Evolutionary conservation across 2,329 filamentous ascomycete species (phyloP), one percentile per base, ranked within the genome.

Genomic region (Claviceps humidiphila): DNA sequence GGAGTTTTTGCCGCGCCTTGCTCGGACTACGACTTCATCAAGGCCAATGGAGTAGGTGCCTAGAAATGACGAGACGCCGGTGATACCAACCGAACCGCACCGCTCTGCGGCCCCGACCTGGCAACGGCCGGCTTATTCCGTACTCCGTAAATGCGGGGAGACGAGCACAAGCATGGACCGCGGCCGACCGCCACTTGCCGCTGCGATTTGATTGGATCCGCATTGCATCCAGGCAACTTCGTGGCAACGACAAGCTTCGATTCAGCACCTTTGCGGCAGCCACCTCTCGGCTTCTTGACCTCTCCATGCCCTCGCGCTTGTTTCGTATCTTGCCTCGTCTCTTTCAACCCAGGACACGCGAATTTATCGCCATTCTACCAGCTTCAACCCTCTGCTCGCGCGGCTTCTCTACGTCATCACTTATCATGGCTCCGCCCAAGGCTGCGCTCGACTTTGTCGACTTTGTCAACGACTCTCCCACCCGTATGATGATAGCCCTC

Each of bases 391-490:
- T 20, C 16, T 42, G 39, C 22, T 40, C n/a, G n/a, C 46, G 46
- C 40, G n/a, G 17, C 45, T 53, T 46, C 51, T 63, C 67, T 57
- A 64, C 61, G 50, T 64, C 64, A 43, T 61, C 66, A 1, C 49
- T 61, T 54, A 68, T 55, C 61, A 80, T 80, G 77, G 71, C 75
- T 48, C 72, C 75, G 49, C 72, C 74, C 39, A 67, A 74, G 59
- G 70, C 80, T 51, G 87, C 87, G 51, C 73, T 85, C 70, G 88
- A 94, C 74, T 95, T 96, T 68, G 72, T 95, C 64, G 85, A 88
- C 70, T 96, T 95, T 72, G 84, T 96, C 67, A 95, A 96, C 70
- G 87, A 84, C 57, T 96, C 90, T 54, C 93, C 93, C 13, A 95
- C 90, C 51, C 91, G 90, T 95, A 77, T 61, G 81, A 64, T 30